These are phyloP conservation scores for Drechslerella dactyloides DNA, from an alignment of 2,329 filamentous ascomycete species.

Conservation along the genomic window DNA sequence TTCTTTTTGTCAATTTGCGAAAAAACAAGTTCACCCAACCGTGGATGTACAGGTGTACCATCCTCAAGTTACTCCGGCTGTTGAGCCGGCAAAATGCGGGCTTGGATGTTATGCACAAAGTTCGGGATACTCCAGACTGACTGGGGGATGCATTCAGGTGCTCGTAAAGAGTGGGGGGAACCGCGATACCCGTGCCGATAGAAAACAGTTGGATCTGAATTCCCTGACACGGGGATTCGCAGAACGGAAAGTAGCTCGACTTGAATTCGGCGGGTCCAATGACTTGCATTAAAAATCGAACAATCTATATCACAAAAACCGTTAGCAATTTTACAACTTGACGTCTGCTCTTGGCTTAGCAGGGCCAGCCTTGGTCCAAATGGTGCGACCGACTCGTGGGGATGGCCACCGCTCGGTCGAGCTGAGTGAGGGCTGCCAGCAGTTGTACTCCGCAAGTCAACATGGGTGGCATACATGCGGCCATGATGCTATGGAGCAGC, in stretches of 20 bases:
- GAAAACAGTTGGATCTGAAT: conserved; percentile 30
- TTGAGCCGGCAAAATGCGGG: conserved; percentile 48
- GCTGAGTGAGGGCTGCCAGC: not conserved
- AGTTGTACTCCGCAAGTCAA: conserved; percentile 7
- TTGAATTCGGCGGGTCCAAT: conserved; percentile 37
- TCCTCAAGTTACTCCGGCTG: conserved; percentile 22
- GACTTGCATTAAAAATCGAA: no score
- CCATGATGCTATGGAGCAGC: conserved; percentile 29
- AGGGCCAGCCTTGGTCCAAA: not conserved
- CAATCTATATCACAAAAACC: conserved; percentile 23
- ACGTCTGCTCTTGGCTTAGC: conserved; percentile 27
- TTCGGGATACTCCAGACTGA: not conserved
- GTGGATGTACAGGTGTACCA: conserved; percentile 2
- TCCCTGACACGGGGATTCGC: conserved; percentile 29
- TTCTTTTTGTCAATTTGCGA: conserved; percentile 22
- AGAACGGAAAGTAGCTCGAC: conserved; percentile 15
- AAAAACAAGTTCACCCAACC: conserved; percentile 49
- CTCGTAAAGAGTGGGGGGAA: conserved; percentile 3
- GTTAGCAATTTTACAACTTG: conserved; percentile 19
- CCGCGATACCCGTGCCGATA: conserved; percentile 25
- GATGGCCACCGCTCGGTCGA: not conserved
- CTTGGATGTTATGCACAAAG: conserved; percentile 23
- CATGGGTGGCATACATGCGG: conserved; percentile 18
- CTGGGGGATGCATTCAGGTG: no score
- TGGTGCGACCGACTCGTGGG: not conserved